Evolutionary conservation across 2,329 filamentous ascomycete species (phyloP), one percentile per base, ranked within the genome.

Genomic region (Fusarium austroafricanum): DNA sequence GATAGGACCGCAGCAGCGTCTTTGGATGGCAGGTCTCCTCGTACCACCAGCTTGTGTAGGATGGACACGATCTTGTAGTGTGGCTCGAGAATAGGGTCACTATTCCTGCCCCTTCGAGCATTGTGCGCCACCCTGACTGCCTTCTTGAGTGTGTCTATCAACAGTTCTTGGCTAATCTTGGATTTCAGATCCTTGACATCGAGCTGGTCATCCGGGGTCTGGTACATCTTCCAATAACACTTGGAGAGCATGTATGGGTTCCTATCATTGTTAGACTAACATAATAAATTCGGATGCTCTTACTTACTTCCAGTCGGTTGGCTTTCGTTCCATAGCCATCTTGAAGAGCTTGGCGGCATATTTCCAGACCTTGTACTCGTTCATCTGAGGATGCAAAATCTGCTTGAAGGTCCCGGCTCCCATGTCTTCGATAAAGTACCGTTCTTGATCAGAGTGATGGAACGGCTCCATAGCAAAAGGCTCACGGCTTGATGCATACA

Each of bases 51-150:
- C 77, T 97, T 97, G 80, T 96, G 89, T 9, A 94, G 81, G 21
- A 96, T 83, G 3, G 92, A 91, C 35, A 96, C 86, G 20, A 97
- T 90, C 80, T 97, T 97, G 83, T 96, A 97, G 76, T 97, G 94
- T 5, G 94, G 94, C 76, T 97, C 94, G 17, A 97, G 85, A 23
- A 96, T 90, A 0, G 92, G 93, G 63, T 97, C 93, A 20, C 85
- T 89, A 75, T 84, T 82, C 15, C 86, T 81, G 6, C 85, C 85
- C 66, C 87, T 88, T 28, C 85, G 84, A 29, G 86, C 77, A 18
- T 80, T 81, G 9, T 81, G 79, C 2, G 86, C 85, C 3, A 86
- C 81, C 54, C 83, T 75, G 20, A 88, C 79, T 3, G 85, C 80
- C 59, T 81, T 82, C 67, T 87, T 84, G 4, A 89, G 80, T 0